Percentiles rank a stretch among this genome's conserved stretches.
Conservation (phyloP, 768 basidiomycete genomes). For the Boletus sp. region DNA sequence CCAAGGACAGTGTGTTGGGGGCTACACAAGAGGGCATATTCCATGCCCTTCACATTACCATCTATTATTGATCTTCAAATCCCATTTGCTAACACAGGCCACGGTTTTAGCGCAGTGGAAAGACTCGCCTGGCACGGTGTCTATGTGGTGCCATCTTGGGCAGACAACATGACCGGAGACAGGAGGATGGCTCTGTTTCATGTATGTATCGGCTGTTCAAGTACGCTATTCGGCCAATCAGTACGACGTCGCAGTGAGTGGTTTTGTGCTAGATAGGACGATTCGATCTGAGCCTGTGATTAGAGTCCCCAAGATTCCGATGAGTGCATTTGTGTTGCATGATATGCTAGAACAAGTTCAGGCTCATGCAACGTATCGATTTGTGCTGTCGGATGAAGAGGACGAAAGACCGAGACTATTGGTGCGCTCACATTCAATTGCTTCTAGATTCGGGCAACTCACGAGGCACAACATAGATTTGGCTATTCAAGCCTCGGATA, state of each 20-base stretch:
- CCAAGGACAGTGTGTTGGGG: no score
- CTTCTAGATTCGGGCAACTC: neutral
- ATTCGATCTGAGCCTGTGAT: neutral
- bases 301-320: conserved; percentile 46
- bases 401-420: conserved; percentile 74
- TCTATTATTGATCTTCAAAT: conserved; percentile 3
- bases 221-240: conserved; percentile 74
- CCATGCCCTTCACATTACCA: neutral
- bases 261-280: neutral
- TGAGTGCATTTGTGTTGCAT: conserved; percentile 86
- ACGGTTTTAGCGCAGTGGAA: conserved; percentile 47
- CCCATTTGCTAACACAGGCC: conserved; percentile 20
- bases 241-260: conserved; percentile 59
- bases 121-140: conserved; percentile 68
- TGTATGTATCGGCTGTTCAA: conserved; percentile 74
- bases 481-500: conserved; percentile 92
- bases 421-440: conserved; percentile 40
- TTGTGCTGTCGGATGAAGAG: conserved; percentile 85
- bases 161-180: conserved; percentile 53
- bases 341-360: conserved; percentile 90
- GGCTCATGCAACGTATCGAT: conserved; percentile 92
- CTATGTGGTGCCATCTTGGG: conserved; percentile 83
- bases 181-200: conserved; percentile 27
- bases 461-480: conserved; percentile 51
- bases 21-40: conserved; percentile 90